phyloP scores from a whole-genome alignment of 495 filamentous ascomycete genomes.

The Tetracladium setigerum region DNA sequence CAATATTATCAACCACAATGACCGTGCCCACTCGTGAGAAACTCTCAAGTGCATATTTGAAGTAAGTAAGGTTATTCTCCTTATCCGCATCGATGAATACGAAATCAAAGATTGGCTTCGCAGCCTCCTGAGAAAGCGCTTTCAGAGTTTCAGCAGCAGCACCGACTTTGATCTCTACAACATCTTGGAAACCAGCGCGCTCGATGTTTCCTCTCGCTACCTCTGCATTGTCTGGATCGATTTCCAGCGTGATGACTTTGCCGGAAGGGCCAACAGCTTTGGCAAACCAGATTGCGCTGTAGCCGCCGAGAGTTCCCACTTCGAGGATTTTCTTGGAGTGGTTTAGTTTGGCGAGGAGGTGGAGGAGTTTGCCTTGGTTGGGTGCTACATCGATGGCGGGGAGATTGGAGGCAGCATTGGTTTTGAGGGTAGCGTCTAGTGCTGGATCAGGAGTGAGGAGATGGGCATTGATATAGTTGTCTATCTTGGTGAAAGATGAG shows the following conservation, averaged over 20 bases:
- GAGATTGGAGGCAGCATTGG: slow-evolving; percentile 1
- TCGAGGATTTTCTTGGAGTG: slow-evolving; percentile 9
- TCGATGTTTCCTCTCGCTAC: slow-evolving; percentile 12
- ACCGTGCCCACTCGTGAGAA: slow-evolving; percentile 4
- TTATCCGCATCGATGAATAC: slow-evolving; percentile 20
- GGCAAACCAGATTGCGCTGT: slow-evolving; percentile 15
- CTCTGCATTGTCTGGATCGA: slow-evolving; percentile 2
- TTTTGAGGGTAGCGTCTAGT: slow-evolving; percentile 3
- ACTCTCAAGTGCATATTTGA: slow-evolving; percentile 5
- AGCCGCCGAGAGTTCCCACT: slow-evolving; percentile 15
- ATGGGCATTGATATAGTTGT: slow-evolving; percentile 2
- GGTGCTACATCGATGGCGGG: slow-evolving; percentile 11
- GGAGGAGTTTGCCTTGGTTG: slow-evolving; percentile 12
- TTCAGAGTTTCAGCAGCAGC: slow-evolving; percentile 6
- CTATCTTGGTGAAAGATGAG: not conserved
- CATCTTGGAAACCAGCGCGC: slow-evolving; percentile 8
- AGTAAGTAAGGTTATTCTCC: slow-evolving; percentile 10
- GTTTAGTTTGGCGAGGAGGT: slow-evolving; percentile 15
- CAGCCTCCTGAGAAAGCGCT: slow-evolving; percentile 7
- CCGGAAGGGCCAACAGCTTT: slow-evolving; percentile 8
- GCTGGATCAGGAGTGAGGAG: slow-evolving; percentile 5
- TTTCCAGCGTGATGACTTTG: slow-evolving; percentile 12
- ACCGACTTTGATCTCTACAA: slow-evolving; percentile 11
- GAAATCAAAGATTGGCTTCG: slow-evolving; percentile 9
- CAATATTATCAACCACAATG: slow-evolving; percentile 17